Percentiles rank a stretch among this genome's conserved stretches.
phyloP scores from a whole-genome alignment of 2,329 filamentous ascomycete genomes.

The Sphaceloma murrayae region DNA sequence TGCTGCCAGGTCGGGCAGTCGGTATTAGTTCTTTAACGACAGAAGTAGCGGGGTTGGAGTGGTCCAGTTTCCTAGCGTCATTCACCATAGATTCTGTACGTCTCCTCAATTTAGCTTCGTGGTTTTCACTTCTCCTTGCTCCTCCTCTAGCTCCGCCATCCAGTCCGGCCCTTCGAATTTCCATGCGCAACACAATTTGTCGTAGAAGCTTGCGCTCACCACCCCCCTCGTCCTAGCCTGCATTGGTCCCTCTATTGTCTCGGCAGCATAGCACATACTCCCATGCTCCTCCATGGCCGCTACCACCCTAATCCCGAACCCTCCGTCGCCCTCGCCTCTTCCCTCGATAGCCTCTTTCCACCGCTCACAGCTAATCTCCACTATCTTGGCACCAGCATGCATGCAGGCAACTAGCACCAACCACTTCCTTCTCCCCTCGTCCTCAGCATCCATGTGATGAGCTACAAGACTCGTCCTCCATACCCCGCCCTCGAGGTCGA shows the following conservation, averaged over 20 bases:
- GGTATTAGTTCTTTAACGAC: slow-evolving; percentile 4
- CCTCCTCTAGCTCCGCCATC: background rate
- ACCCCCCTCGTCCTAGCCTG: slow-evolving; percentile 32
- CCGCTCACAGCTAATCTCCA: slow-evolving; percentile 33
- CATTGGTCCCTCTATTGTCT: slow-evolving; percentile 37
- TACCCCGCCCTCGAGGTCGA: slow-evolving; percentile 67
- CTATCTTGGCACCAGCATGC: slow-evolving; percentile 73
- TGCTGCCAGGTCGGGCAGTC: background rate
- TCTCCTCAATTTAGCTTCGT: background rate
- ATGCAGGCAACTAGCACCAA: slow-evolving; percentile 80
- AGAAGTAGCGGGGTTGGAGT: too few relatives aligned
- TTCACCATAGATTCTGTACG: background rate
- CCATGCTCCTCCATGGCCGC: slow-evolving; percentile 72
- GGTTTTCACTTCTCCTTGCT: background rate
- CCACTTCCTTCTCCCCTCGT: slow-evolving; percentile 25
- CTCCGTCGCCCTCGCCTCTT: slow-evolving; percentile 29
- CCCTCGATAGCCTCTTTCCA: slow-evolving; percentile 29
- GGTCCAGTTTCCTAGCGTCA: slow-evolving; percentile 3
- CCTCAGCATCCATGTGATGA: slow-evolving; percentile 5
- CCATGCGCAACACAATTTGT: slow-evolving; percentile 62
- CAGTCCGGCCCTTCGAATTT: slow-evolving; percentile 17
- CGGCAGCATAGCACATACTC: slow-evolving; percentile 92
- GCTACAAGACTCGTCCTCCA: slow-evolving; percentile 68
- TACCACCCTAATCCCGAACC: slow-evolving; percentile 56
- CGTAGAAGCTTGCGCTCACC: slow-evolving; percentile 69